phyloP scores from a whole-genome alignment of 768 basidiomycete species.

The Serendipita sp. region DNA sequence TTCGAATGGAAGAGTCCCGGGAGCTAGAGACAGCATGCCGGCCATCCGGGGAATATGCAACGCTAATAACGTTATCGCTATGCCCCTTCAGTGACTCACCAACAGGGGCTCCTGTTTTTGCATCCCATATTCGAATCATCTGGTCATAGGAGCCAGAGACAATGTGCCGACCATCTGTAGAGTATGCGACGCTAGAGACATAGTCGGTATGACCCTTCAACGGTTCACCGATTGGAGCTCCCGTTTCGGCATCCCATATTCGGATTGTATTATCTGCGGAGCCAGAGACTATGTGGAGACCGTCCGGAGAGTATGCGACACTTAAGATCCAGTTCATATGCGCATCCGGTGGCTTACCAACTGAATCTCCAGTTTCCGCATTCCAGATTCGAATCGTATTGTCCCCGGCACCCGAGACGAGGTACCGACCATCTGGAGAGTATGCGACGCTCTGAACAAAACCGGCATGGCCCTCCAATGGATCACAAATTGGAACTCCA shows the following conservation, averaged over 20 bases:
- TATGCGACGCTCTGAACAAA: neutral
- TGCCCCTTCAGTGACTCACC: slow-evolving; percentile 7
- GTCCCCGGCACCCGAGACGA: neutral
- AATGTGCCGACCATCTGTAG: neutral
- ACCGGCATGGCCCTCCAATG: too few species aligned
- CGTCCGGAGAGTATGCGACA: neutral
- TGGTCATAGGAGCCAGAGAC: neutral
- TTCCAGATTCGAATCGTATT: neutral
- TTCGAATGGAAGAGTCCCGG: slow-evolving; percentile 8
- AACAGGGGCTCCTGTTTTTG: neutral
- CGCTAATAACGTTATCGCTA: neutral
- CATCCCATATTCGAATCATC: neutral
- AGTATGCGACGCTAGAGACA: neutral
- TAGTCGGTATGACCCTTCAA: neutral
- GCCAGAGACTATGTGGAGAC: neutral
- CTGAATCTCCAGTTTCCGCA: neutral
- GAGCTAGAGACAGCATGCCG: slow-evolving; percentile 11
- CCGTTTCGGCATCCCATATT: slow-evolving; percentile 6
- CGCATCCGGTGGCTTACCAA: neutral
- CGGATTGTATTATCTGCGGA: neutral
- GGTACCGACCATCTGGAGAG: neutral
- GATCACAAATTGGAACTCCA: too few species aligned
- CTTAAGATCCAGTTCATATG: neutral
- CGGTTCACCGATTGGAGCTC: slow-evolving; percentile 1
- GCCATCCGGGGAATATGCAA: slow-evolving; percentile 14